Evolutionary conservation across 305 asterid species (phyloP).

Genomic region (Solanum aculeatissimum): DNA sequence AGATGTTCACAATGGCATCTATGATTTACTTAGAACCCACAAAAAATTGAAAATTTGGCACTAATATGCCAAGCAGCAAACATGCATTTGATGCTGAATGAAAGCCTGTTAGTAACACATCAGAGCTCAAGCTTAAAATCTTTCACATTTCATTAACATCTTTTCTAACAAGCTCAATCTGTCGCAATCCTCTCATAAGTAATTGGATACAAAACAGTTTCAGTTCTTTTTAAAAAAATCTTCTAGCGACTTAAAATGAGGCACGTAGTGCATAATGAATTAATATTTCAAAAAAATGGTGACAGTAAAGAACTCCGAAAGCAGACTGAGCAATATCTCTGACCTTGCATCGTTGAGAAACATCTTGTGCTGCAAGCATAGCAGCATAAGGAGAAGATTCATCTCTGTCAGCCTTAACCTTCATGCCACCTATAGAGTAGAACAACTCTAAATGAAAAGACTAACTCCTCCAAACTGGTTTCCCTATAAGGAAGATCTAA

Average conservation of each 20-base stretch:
- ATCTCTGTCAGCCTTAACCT: conserved; percentile 86
- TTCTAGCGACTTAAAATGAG: background rate
- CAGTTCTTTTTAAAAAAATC: too few species aligned
- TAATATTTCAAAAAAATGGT: background rate
- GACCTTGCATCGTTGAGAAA: conserved; percentile 36
- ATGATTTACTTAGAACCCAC: background rate
- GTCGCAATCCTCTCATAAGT: background rate
- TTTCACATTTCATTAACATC: background rate
- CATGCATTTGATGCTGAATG: background rate
- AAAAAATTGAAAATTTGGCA: background rate
- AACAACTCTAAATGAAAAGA: background rate
- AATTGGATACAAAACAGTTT: background rate
- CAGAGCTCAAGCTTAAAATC: background rate
- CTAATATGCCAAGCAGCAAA: background rate
- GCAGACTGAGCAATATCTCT: background rate
- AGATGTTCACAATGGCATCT: background rate
- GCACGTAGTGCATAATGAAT: background rate
- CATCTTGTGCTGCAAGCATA: conserved; percentile 56
- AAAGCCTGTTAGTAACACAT: background rate
- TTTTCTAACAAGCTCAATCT: background rate
- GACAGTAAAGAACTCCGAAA: background rate
- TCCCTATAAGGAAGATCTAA: background rate
- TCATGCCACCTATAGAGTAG: conserved; percentile 55
- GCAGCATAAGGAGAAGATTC: conserved; percentile 96
- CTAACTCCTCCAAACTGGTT: background rate